phyloP scores from a whole-genome alignment of 495 filamentous ascomycete genomes.

The Penicillium cataractarum region DNA sequence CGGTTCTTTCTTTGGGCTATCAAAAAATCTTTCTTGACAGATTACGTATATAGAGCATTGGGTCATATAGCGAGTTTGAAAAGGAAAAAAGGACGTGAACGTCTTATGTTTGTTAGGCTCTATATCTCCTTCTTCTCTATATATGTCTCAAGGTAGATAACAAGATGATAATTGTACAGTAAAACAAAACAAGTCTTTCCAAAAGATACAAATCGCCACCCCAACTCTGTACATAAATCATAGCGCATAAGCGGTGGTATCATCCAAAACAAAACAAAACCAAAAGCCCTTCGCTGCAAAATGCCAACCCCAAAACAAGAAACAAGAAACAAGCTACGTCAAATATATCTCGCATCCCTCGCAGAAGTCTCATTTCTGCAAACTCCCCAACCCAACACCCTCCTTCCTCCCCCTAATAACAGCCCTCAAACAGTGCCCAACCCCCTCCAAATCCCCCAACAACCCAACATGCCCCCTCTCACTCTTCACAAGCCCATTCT shows the following conservation, averaged over 20 bases:
- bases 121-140: background rate
- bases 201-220: background rate
- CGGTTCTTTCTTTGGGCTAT: slow-evolving; percentile 13
- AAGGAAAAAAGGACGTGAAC: background rate
- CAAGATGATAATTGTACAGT: slow-evolving; percentile 9
- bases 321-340: background rate
- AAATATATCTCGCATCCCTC: too few relatives aligned
- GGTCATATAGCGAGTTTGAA: slow-evolving; percentile 26
- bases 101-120: background rate
- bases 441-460: slow-evolving; percentile 80
- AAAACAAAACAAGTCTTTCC: background rate
- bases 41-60: slow-evolving; percentile 28
- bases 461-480: slow-evolving; percentile 86
- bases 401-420: slow-evolving; percentile 66
- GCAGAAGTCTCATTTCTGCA: background rate
- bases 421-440: slow-evolving; percentile 73
- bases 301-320: background rate
- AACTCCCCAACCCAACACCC: slow-evolving; percentile 66
- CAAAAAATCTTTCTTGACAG: slow-evolving; percentile 14
- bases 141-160: background rate
- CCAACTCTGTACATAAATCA: slow-evolving; percentile 13
- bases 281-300: background rate
- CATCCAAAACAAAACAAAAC: slow-evolving; percentile 10
- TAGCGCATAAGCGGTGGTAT: slow-evolving; percentile 23
- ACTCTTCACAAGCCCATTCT: slow-evolving; percentile 72